Conservation (phyloP, 2,329 filamentous ascomycete genomes). For the Aschersonia sp. region DNA sequence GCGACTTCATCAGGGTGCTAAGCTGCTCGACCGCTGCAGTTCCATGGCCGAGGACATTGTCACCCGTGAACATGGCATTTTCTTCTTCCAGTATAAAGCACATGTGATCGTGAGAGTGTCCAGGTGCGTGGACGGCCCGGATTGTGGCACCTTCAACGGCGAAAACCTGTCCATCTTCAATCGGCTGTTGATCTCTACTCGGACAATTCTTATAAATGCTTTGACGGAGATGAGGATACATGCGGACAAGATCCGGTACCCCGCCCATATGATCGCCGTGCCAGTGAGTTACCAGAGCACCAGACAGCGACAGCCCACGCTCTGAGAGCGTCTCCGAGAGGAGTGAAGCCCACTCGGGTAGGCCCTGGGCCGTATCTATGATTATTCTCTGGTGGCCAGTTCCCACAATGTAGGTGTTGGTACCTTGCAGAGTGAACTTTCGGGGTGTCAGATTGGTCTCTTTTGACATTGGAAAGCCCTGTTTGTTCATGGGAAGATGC, state of each 20-base stretch:
- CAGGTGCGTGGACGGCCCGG: constrained; percentile 49
- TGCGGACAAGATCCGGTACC: constrained; percentile 38
- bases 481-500: too few relatives aligned
- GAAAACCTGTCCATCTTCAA: constrained; percentile 35
- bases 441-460: too few relatives aligned
- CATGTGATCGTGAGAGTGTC: constrained; percentile 61
- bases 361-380: constrained; percentile 60
- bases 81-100: constrained; percentile 47
- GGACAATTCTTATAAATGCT: constrained; percentile 45
- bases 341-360: constrained; percentile 37
- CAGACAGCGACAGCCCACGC: constrained; percentile 10
- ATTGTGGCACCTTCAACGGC: constrained; percentile 39
- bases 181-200: constrained; percentile 20
- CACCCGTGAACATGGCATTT: constrained; percentile 57
- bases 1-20: constrained; percentile 41
- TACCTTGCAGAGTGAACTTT: constrained; percentile 43
- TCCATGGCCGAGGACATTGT: constrained; percentile 62
- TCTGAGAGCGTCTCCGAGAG: constrained; percentile 11
- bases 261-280: constrained; percentile 60
- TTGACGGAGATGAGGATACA: constrained; percentile 6
- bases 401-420: constrained; percentile 67
- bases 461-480: too few relatives aligned
- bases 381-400: constrained; percentile 46
- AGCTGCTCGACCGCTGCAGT: constrained; percentile 62
- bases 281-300: constrained; percentile 57